Percentiles rank a stretch among this genome's conserved stretches.
These are phyloP conservation scores for Breynia disticha DNA, from an alignment of 441 rosid genomes.

Conservation along the genomic window DNA sequence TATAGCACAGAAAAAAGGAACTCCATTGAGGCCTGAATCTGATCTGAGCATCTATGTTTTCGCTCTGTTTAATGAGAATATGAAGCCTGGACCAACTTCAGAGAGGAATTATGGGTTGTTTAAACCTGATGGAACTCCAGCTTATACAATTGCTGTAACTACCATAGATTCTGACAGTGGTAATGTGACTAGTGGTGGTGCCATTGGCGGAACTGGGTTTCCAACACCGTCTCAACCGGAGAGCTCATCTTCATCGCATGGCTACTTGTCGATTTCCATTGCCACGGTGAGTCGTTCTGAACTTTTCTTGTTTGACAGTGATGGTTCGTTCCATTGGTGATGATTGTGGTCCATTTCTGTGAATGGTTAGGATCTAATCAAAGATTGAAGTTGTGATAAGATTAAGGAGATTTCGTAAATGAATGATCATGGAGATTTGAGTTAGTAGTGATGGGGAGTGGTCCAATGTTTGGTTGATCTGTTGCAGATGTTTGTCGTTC, in stretches of 20 bases:
- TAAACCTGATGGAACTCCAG: constrained; percentile 75
- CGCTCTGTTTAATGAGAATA: constrained; percentile 81
- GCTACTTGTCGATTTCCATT: constrained; percentile 65
- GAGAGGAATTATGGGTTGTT: constrained; percentile 94
- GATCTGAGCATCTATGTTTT: constrained; percentile 57
- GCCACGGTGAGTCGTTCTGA: constrained; percentile 30
- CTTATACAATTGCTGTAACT: constrained; percentile 43
- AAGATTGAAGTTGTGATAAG: no score
- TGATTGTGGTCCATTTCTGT: no score
- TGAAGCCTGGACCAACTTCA: constrained; percentile 90
- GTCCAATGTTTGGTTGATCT: no score
- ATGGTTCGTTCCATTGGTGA: not conserved
- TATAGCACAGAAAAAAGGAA: constrained; percentile 48
- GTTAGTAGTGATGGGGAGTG: no score
- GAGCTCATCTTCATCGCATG: constrained; percentile 46
- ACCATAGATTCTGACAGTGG: constrained; percentile 7
- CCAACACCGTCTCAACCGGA: constrained; percentile 19
- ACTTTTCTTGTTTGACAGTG: not conserved
- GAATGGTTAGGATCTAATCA: no score
- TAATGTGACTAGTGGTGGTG: constrained; percentile 17
- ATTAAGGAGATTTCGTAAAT: no score
- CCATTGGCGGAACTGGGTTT: constrained; percentile 7
- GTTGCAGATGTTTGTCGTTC: no score
- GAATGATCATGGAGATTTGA: no score
- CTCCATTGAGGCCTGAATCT: constrained; percentile 58